Conservation (phyloP, 2,329 filamentous ascomycete species). For the Venturia pyrina region DNA sequence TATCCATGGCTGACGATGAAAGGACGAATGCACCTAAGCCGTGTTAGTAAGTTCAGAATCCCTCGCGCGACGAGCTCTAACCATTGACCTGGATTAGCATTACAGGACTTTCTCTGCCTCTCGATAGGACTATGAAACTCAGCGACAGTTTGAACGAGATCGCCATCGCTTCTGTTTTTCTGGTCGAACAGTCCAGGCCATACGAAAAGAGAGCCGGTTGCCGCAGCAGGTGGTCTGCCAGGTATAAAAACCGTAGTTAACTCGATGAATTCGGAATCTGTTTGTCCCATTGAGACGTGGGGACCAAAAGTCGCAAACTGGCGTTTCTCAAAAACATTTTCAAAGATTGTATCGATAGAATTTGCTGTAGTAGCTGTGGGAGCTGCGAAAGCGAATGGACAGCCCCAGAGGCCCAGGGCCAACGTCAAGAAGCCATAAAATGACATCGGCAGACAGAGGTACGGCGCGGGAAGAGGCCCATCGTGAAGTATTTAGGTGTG, state of each 20-base stretch:
- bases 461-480: background rate
- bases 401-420: background rate
- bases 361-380: background rate
- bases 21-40: slow-evolving; percentile 9
- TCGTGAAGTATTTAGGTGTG: background rate
- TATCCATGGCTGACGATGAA: slow-evolving; percentile 3
- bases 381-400: background rate
- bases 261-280: slow-evolving; percentile 7
- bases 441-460: slow-evolving; percentile 2
- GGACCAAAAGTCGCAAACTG: slow-evolving; percentile 8
- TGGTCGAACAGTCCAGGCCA: slow-evolving; percentile 8
- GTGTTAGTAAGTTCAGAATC: background rate
- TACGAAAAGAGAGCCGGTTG: slow-evolving; percentile 1
- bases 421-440: background rate
- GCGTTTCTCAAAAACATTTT: background rate
- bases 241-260: slow-evolving; percentile 5
- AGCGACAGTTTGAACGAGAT: slow-evolving; percentile 10
- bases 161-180: slow-evolving; percentile 4
- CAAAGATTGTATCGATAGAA: background rate
- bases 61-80: background rate
- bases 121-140: background rate
- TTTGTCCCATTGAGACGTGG: slow-evolving; percentile 7
- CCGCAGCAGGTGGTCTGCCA: background rate
- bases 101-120: background rate
- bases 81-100: slow-evolving; percentile 8